phyloP scores from a whole-genome alignment of 495 filamentous ascomycete genomes.

The Penicillium paxilli region DNA sequence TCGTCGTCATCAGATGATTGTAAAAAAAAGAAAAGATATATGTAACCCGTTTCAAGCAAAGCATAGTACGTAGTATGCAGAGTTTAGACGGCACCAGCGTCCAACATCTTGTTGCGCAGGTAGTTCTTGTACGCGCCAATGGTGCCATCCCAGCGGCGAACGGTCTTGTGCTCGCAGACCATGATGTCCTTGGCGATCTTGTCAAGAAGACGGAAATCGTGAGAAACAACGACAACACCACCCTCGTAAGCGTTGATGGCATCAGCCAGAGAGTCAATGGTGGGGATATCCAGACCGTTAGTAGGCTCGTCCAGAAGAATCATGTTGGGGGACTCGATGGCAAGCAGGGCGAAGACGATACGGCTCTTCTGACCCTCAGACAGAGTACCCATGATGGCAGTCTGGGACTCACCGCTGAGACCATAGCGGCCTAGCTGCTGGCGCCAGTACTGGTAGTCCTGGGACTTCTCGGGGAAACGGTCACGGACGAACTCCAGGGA shows the following conservation, averaged over 20 bases:
- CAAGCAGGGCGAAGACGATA: slow-evolving; percentile 96
- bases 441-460: slow-evolving; percentile 99
- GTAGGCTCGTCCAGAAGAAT: slow-evolving; percentile 96
- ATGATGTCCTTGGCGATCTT: slow-evolving; percentile 99
- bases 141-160: slow-evolving; percentile 81
- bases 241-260: slow-evolving; percentile 95
- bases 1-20: slow-evolving; percentile 36
- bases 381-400: slow-evolving; percentile 93
- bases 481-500: slow-evolving; percentile 96
- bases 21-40: slow-evolving; percentile 7
- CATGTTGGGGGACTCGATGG: slow-evolving; percentile 98
- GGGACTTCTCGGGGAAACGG: slow-evolving; percentile 82
- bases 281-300: slow-evolving; percentile 98
- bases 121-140: slow-evolving; percentile 98
- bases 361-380: slow-evolving; percentile 97
- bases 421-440: slow-evolving; percentile 96
- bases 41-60: slow-evolving; percentile 1
- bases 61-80: not conserved
- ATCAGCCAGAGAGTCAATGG: slow-evolving; percentile 95
- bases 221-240: slow-evolving; percentile 95
- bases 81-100: slow-evolving; percentile 48
- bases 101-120: slow-evolving; percentile 95
- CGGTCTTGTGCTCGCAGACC: slow-evolving; percentile 95
- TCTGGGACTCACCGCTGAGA: slow-evolving; percentile 88
- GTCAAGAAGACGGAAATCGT: slow-evolving; percentile 98